These are phyloP conservation scores for Avena sativa DNA, from an alignment of 176 grass and related monocot species.

Conservation along the genomic window DNA sequence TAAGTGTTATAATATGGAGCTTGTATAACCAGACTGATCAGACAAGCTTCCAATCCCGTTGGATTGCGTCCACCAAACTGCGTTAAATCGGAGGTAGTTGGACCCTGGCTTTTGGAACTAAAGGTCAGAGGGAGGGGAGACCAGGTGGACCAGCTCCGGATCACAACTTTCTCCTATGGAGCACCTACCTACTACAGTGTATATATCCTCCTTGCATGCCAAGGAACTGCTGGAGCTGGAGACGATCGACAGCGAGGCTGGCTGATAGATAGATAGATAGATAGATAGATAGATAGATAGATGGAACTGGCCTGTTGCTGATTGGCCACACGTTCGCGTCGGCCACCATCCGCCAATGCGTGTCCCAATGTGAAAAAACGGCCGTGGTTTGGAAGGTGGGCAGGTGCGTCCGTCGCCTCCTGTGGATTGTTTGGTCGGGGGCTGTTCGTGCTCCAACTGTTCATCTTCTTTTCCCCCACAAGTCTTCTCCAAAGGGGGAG, in stretches of 20 bases:
- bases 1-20: neutral
- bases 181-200: neutral
- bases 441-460: conserved; percentile 33
- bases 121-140: conserved; percentile 38
- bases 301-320: neutral
- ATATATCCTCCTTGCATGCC: conserved; percentile 50
- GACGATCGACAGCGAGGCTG: conserved; percentile 37
- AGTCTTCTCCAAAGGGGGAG: conserved; percentile 45
- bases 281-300: neutral
- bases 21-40: neutral
- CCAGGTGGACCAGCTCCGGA: conserved; percentile 38
- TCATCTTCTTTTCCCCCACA: neutral
- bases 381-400: conserved; percentile 27
- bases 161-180: conserved; percentile 46
- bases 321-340: conserved; percentile 42
- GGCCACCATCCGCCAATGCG: conserved; percentile 18
- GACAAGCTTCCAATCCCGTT: neutral
- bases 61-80: conserved; percentile 31
- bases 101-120: conserved; percentile 31
- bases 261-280: neutral
- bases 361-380: conserved; percentile 7
- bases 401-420: conserved; percentile 24
- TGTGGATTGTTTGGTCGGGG: conserved; percentile 40
- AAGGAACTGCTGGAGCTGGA: conserved; percentile 47
- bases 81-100: conserved; percentile 59